Percentiles rank a stretch among this genome's conserved stretches.
Conservation (phyloP, 2,329 filamentous ascomycete genomes). For the Fusarium sp. region DNA sequence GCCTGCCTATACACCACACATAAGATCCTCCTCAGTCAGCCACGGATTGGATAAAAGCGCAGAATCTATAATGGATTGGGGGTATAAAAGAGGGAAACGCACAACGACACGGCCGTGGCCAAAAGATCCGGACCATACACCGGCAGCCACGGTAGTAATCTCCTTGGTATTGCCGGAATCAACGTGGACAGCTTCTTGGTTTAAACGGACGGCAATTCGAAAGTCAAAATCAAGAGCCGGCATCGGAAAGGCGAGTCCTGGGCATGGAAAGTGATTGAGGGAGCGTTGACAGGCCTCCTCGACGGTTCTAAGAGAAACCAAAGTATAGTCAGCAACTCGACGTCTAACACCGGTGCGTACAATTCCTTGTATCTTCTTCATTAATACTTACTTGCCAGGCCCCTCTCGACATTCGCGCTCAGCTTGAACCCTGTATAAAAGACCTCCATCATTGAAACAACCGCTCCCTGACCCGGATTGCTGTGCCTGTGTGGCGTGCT, state of each 20-base stretch:
- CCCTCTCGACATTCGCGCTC: conserved; percentile 48
- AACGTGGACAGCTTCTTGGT: conserved; percentile 59
- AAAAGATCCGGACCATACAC: conserved; percentile 63
- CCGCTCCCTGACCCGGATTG: conserved; percentile 25
- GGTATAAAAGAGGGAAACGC: conserved; percentile 42
- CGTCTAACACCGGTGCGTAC: background rate
- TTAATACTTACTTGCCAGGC: conserved; percentile 46
- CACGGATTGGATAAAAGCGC: conserved; percentile 19
- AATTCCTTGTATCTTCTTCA: background rate
- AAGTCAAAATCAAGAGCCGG: conserved; percentile 64
- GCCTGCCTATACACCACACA: conserved; percentile 52
- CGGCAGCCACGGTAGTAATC: conserved; percentile 63
- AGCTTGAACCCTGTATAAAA: conserved; percentile 47
- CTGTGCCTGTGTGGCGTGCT: conserved; percentile 24
- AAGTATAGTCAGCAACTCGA: conserved; percentile 39
- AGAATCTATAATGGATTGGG: conserved; percentile 10
- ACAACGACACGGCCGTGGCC: conserved; percentile 63
- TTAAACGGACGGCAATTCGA: conserved; percentile 62
- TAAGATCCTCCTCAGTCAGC: conserved; percentile 43
- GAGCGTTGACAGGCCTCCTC: conserved; percentile 57
- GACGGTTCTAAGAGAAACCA: conserved; percentile 48
- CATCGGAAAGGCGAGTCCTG: conserved; percentile 59
- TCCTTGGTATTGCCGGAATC: conserved; percentile 61
- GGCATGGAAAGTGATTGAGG: conserved; percentile 58
- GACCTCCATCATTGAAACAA: conserved; percentile 47